Percentiles rank a stretch among this genome's conserved stretches.
Evolutionary conservation across 1,284 basidiomycete species (phyloP).

Genomic region (Coniophora puteana): DNA sequence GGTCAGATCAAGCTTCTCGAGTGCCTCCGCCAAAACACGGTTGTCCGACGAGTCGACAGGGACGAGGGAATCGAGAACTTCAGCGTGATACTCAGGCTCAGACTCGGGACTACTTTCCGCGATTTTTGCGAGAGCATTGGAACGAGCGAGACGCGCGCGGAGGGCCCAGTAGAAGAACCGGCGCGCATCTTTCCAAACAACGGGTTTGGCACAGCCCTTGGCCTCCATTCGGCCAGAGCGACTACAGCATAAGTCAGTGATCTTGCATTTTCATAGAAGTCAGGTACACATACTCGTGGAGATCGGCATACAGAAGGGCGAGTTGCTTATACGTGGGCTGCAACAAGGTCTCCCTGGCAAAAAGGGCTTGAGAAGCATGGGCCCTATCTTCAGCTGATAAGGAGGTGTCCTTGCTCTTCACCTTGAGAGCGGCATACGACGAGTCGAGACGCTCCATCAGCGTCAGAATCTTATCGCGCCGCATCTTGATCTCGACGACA

Average conservation of each 20-base stretch:
- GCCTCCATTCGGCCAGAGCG: slow-evolving; percentile 97
- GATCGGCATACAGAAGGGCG: slow-evolving; percentile 92
- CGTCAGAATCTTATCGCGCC: slow-evolving; percentile 84
- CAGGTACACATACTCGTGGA: slow-evolving; percentile 75
- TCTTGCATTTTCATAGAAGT: neutral
- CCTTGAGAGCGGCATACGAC: slow-evolving; percentile 81
- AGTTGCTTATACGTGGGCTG: slow-evolving; percentile 93
- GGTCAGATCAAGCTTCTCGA: slow-evolving; percentile 67
- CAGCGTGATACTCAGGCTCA: slow-evolving; percentile 54
- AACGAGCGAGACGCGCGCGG: slow-evolving; percentile 72
- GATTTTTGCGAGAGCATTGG: slow-evolving; percentile 54
- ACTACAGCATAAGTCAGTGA: slow-evolving; percentile 41
- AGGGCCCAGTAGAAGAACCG: slow-evolving; percentile 96
- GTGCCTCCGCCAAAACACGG: slow-evolving; percentile 51
- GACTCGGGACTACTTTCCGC: slow-evolving; percentile 61
- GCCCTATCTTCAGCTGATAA: slow-evolving; percentile 75
- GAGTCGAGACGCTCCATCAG: slow-evolving; percentile 95
- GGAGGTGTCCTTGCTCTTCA: slow-evolving; percentile 69
- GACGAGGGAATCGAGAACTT: slow-evolving; percentile 56
- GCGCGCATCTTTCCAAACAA: slow-evolving; percentile 86
- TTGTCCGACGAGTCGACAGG: slow-evolving; percentile 48
- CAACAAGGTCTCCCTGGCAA: slow-evolving; percentile 79
- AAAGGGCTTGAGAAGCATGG: slow-evolving; percentile 63
- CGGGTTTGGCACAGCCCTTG: slow-evolving; percentile 86
- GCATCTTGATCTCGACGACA: slow-evolving; percentile 92